phyloP scores from a whole-genome alignment of 2,329 filamentous ascomycete species.

The Arthroderma sp. region DNA sequence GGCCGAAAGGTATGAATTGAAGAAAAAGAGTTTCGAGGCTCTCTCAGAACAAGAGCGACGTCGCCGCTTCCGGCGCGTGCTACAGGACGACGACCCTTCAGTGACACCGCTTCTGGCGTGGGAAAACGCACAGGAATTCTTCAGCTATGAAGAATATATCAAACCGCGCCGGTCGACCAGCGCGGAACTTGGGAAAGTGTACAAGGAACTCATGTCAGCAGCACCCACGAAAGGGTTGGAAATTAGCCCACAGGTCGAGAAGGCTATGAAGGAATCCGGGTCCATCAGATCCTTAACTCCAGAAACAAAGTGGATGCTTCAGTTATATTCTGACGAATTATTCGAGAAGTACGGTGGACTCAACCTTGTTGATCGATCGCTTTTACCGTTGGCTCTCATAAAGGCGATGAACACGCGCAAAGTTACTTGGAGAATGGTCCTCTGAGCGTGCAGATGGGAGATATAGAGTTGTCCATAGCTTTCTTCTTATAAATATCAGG shows the following conservation, averaged over 20 bases:
- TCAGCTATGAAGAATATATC: constrained; percentile 25
- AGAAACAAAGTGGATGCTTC: constrained; percentile 24
- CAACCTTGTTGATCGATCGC: constrained; percentile 27
- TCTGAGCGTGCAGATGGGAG: constrained; percentile 14
- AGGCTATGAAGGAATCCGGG: constrained; percentile 12
- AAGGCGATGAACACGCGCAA: constrained; percentile 28
- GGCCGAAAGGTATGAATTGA: constrained; percentile 11
- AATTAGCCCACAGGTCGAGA: background rate
- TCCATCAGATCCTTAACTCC: constrained; percentile 7
- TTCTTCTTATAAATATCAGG: too few relatives aligned
- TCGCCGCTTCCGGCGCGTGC: constrained; percentile 5
- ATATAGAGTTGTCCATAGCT: background rate
- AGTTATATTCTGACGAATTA: constrained; percentile 24
- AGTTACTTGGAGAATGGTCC: constrained; percentile 30
- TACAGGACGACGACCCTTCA: constrained; percentile 7
- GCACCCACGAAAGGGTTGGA: constrained; percentile 12
- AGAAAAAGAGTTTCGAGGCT: constrained; percentile 16
- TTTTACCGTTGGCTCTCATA: constrained; percentile 27
- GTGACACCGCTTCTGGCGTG: constrained; percentile 6
- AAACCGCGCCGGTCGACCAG: constrained; percentile 19
- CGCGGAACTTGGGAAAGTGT: constrained; percentile 11
- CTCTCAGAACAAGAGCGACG: constrained; percentile 7
- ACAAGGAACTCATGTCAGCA: constrained; percentile 15
- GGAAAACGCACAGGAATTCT: constrained; percentile 15
- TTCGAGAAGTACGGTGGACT: constrained; percentile 23